Evolutionary conservation across 2,329 filamentous ascomycete genomes (phyloP).

Genomic region (Arthrobotrys sphaeroides): DNA sequence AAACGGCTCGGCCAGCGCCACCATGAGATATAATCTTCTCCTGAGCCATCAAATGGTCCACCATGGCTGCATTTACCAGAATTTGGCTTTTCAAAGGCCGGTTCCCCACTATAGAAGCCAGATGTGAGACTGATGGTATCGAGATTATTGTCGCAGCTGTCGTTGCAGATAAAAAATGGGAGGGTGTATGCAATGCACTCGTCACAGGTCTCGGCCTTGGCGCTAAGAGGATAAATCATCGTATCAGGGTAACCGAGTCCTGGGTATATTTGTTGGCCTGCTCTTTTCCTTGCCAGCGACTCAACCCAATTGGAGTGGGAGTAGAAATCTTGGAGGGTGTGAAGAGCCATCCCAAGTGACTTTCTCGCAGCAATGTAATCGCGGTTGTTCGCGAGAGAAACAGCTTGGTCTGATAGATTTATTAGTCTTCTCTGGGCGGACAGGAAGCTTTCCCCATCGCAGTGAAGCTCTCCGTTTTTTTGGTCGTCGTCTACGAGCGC

Average conservation of each 20-base stretch:
- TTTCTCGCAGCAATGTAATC: slow-evolving; percentile 21
- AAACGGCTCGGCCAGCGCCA: too few species aligned
- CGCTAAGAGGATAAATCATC: slow-evolving; percentile 20
- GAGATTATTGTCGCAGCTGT: slow-evolving; percentile 22
- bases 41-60: slow-evolving; percentile 22
- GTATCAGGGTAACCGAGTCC: slow-evolving; percentile 30
- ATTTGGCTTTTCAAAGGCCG: slow-evolving; percentile 7
- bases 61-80: slow-evolving; percentile 37
- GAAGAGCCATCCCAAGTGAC: slow-evolving; percentile 40
- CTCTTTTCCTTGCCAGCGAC: background rate
- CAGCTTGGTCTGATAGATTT: slow-evolving; percentile 12
- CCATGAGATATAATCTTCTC: too few species aligned
- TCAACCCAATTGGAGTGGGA: slow-evolving; percentile 49
- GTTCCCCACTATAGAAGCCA: slow-evolving; percentile 38
- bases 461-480: slow-evolving; percentile 39
- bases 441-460: slow-evolving; percentile 44
- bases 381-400: background rate
- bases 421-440: slow-evolving; percentile 24
- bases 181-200: background rate
- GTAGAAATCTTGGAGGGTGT: slow-evolving; percentile 48
- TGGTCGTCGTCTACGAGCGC: slow-evolving; percentile 36
- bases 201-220: background rate
- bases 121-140: slow-evolving; percentile 11
- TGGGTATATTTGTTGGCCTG: slow-evolving; percentile 8
- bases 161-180: background rate